Conservation (phyloP, 148 eudicot genomes). For the Camellia japonica region DNA sequence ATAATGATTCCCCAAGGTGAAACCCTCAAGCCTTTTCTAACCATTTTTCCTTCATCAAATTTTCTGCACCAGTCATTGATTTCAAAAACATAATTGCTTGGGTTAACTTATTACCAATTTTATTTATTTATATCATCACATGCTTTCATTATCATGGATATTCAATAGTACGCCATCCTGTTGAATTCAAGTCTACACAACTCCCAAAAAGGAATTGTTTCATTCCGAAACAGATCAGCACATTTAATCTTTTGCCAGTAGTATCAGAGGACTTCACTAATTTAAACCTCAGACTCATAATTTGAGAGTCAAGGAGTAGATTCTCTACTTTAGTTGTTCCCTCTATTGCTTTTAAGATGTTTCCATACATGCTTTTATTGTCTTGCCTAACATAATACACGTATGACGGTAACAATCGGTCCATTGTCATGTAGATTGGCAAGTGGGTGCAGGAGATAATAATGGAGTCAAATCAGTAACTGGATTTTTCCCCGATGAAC, state of each 20-base stretch:
- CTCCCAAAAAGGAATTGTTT: not conserved
- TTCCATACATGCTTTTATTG: not conserved
- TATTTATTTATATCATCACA: not conserved
- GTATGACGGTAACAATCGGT: not conserved
- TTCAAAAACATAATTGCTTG: not conserved
- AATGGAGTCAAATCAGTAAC: conserved; percentile 68
- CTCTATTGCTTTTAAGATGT: not conserved
- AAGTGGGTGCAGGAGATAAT: conserved; percentile 65
- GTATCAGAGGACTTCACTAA: no score
- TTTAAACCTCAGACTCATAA: no score
- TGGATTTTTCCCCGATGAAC: conserved; percentile 73
- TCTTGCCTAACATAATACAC: not conserved
- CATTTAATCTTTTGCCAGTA: not conserved
- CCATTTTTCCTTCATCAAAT: not conserved
- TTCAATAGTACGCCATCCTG: not conserved
- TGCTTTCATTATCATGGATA: not conserved
- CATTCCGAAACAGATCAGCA: not conserved
- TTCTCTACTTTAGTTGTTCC: not conserved
- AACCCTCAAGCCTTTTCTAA: not conserved
- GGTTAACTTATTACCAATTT: not conserved
- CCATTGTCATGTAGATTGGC: conserved; percentile 62
- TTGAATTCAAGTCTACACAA: not conserved
- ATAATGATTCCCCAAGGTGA: conserved; percentile 79
- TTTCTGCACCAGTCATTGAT: not conserved
- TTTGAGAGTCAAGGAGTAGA: not conserved